A percentile compares a stretch with the other conserved stretches of the same genome.
phyloP scores from a whole-genome alignment of 345 rosid genomes.

The Rhodamnia rubescens region DNA sequence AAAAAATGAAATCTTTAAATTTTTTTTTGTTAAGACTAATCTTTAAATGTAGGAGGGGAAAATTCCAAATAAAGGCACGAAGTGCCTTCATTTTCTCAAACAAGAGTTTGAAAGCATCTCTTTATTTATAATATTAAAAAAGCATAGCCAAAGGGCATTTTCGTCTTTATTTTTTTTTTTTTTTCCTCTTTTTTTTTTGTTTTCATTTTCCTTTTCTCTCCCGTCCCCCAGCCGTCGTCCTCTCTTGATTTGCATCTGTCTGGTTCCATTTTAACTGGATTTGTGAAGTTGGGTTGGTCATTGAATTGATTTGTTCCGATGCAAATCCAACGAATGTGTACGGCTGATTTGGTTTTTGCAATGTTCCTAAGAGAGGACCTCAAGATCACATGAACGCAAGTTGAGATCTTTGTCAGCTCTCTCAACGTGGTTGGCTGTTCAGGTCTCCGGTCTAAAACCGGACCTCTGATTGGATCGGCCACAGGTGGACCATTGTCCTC shows the following conservation, averaged over 20 bases:
- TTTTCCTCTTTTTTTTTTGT: too few relatives aligned
- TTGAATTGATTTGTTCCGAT: neutral
- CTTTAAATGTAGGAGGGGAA: neutral
- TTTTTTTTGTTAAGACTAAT: too few relatives aligned
- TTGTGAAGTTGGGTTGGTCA: neutral
- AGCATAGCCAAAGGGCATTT: too few relatives aligned
- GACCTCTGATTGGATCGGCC: slow-evolving; percentile 56
- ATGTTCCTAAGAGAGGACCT: slow-evolving; percentile 38
- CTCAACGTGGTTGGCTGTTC: slow-evolving; percentile 44
- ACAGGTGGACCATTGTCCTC: slow-evolving; percentile 56
- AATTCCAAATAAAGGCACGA: too few relatives aligned
- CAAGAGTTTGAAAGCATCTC: rapidly evolving
- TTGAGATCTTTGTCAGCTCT: slow-evolving; percentile 49
- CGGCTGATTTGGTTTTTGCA: neutral
- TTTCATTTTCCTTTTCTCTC: too few relatives aligned
- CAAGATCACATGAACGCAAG: slow-evolving; percentile 29
- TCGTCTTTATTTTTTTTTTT: too few relatives aligned
- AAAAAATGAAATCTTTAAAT: neutral
- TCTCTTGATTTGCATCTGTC: neutral
- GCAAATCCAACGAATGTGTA: neutral
- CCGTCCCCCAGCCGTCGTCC: neutral
- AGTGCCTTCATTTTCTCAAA: too few relatives aligned
- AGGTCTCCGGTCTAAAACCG: slow-evolving; percentile 55
- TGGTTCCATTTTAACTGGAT: neutral
- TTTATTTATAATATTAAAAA: too few relatives aligned